Conservation (phyloP, 345 rosid genomes). For the Balakata baccata region DNA sequence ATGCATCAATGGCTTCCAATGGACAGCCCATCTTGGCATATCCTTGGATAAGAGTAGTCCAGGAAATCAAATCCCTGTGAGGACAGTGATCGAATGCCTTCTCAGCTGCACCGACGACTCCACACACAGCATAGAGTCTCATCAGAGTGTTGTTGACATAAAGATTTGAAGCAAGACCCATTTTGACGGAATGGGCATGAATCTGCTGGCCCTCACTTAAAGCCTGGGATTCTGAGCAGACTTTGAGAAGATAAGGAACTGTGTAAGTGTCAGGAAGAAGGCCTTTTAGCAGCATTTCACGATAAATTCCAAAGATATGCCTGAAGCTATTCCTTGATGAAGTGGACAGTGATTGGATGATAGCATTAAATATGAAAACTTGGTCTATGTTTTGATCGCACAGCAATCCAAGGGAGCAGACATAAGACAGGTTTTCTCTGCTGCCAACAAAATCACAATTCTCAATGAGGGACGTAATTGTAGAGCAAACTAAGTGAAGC, state of each 20-base stretch:
- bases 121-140: slow-evolving; percentile 44
- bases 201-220: slow-evolving; percentile 36
- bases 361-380: slow-evolving; percentile 27
- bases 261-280: slow-evolving; percentile 41
- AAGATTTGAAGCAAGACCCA: slow-evolving; percentile 31
- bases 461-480: slow-evolving; percentile 15
- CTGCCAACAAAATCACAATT: slow-evolving; percentile 1
- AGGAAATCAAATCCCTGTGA: slow-evolving; percentile 42
- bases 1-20: slow-evolving; percentile 31
- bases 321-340: slow-evolving; percentile 4
- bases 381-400: slow-evolving; percentile 15
- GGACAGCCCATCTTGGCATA: slow-evolving; percentile 36
- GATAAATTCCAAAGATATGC: slow-evolving; percentile 23
- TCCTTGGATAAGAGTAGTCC: slow-evolving; percentile 56
- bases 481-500: slow-evolving; percentile 22
- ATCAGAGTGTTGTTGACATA: slow-evolving; percentile 44
- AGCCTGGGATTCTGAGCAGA: slow-evolving; percentile 30
- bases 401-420: slow-evolving; percentile 17
- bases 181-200: slow-evolving; percentile 43
- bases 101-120: slow-evolving; percentile 28
- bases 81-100: slow-evolving; percentile 36
- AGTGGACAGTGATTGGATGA: slow-evolving; percentile 35
- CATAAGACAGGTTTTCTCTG: slow-evolving; percentile 21
- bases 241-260: slow-evolving; percentile 44
- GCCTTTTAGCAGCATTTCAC: slow-evolving; percentile 34